Conservation (phyloP, 805 yeast species). For the Teunomyces barrocoloradensis region DNA sequence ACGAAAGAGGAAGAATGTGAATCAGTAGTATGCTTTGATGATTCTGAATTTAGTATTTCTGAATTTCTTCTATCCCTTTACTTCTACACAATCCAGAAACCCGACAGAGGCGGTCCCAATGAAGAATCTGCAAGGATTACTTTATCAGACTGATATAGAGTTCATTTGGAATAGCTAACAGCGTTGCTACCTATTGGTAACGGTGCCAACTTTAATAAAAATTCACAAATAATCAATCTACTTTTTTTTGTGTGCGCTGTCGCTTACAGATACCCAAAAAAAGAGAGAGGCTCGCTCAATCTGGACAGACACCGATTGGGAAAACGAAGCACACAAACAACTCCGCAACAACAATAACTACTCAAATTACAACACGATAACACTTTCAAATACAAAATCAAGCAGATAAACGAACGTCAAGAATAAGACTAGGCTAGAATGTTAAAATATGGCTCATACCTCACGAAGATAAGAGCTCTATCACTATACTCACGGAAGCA, state of each 20-base stretch:
- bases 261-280: not conserved
- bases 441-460: slow-evolving; percentile 1
- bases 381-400: not conserved
- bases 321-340: not conserved
- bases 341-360: not conserved
- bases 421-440: not conserved
- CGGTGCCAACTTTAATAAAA: too few species aligned
- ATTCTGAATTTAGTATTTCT: not conserved
- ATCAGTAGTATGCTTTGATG: not conserved
- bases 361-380: not conserved
- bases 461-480: not conserved
- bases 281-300: not conserved
- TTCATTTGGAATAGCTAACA: too few species aligned
- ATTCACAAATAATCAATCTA: too few species aligned
- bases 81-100: not conserved
- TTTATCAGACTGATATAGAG: not conserved
- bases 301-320: not conserved
- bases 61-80: not conserved
- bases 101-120: not conserved
- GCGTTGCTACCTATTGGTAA: too few species aligned
- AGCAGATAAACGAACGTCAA: not conserved
- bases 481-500: not conserved
- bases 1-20: not conserved
- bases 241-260: not conserved
- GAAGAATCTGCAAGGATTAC: not conserved